These are phyloP conservation scores for Pyrenophora graminea DNA, from an alignment of 2,329 filamentous ascomycete genomes.

Conservation along the genomic window DNA sequence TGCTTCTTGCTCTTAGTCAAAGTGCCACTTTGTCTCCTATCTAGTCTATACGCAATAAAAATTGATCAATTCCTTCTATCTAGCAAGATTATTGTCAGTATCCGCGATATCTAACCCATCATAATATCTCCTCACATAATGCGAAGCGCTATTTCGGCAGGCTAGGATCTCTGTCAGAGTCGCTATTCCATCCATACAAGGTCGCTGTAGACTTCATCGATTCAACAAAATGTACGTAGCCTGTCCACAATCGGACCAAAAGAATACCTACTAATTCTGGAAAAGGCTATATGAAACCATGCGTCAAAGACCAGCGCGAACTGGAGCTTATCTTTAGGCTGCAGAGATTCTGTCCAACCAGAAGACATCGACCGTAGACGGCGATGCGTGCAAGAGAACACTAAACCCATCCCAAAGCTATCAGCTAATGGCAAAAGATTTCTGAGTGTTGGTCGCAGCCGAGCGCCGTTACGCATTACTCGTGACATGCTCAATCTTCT, in stretches of 20 bases:
- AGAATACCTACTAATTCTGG: background rate
- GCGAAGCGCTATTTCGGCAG: background rate
- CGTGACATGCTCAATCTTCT: slow-evolving; percentile 21
- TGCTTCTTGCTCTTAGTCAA: no score
- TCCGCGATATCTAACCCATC: background rate
- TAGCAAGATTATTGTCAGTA: background rate
- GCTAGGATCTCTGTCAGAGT: background rate
- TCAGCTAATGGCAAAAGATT: slow-evolving; percentile 18
- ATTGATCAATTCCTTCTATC: background rate
- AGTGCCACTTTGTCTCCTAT: no score
- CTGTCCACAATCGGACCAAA: background rate
- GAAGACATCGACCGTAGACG: slow-evolving; percentile 16
- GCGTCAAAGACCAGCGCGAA: no score
- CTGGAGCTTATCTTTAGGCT: no score
- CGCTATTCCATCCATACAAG: background rate
- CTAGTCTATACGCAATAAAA: background rate
- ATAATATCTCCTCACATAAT: background rate
- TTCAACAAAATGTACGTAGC: no score
- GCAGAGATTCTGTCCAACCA: no score
- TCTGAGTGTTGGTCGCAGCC: slow-evolving; percentile 18
- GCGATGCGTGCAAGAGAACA: slow-evolving; percentile 19
- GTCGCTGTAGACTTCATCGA: background rate
- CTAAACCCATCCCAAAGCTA: background rate
- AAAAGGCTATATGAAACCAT: background rate
- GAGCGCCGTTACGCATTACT: slow-evolving; percentile 22